Percentiles rank a stretch among this genome's conserved stretches.
Evolutionary conservation across 345 rosid species (phyloP).

Genomic region (Hibiscus tridactylites): DNA sequence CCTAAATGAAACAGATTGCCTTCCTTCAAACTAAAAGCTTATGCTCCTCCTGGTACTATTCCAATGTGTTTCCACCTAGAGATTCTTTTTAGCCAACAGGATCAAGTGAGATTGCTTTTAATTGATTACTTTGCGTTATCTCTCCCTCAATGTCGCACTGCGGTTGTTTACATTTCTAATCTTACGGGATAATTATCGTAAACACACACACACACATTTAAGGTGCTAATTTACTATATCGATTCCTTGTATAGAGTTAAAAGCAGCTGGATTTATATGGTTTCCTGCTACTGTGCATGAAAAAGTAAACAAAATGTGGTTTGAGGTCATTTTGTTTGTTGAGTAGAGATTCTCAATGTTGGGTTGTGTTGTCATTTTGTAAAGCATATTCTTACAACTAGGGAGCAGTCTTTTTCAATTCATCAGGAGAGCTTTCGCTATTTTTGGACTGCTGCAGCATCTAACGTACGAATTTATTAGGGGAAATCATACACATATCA

Average conservation of each 20-base stretch:
- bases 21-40: background rate
- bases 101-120: background rate
- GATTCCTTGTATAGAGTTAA: background rate
- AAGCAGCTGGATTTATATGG: background rate
- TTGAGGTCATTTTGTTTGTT: background rate
- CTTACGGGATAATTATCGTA: background rate
- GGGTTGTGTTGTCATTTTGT: background rate
- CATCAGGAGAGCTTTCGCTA: no score
- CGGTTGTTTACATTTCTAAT: conserved; percentile 1
- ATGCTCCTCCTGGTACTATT: background rate
- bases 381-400: background rate
- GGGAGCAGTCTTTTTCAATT: background rate
- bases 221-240: background rate
- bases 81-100: conserved; percentile 1
- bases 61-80: background rate
- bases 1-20: conserved; percentile 12
- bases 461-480: no score
- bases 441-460: no score
- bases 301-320: background rate
- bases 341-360: background rate
- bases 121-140: background rate
- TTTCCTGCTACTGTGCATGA: background rate
- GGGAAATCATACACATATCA: no score
- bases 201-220: background rate
- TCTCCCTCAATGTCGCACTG: background rate